Evolutionary conservation across 768 basidiomycete genomes (phyloP).

Genomic region (Rhodotorula babjevae): DNA sequence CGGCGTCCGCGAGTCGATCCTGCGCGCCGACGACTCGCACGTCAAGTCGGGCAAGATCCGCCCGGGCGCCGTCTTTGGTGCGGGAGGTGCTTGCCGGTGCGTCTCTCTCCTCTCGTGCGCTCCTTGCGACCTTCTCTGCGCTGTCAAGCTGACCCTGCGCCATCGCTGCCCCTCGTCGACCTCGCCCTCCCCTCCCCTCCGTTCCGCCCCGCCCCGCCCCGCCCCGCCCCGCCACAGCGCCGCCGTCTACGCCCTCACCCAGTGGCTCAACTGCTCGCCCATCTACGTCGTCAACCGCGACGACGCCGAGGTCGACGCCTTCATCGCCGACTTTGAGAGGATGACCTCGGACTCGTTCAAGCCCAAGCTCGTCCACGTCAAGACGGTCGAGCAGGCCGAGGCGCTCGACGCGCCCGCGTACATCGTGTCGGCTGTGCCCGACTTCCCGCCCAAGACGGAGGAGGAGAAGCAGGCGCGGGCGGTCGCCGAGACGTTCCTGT

Average conservation of each 20-base stretch:
- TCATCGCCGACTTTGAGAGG: conserved; percentile 37
- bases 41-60: conserved; percentile 30
- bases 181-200: neutral
- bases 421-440: conserved; percentile 42
- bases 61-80: conserved; percentile 39
- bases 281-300: conserved; percentile 44
- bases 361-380: conserved; percentile 39
- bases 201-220: neutral
- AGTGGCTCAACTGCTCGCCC: conserved; percentile 35
- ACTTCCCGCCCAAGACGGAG: conserved; percentile 36
- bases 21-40: conserved; percentile 30
- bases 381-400: conserved; percentile 39
- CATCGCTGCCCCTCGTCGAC: too few relatives aligned
- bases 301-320: conserved; percentile 36
- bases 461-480: conserved; percentile 41
- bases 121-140: neutral
- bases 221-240: conserved; percentile 1
- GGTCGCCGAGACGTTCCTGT: conserved; percentile 37
- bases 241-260: conserved; percentile 38
- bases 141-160: too few relatives aligned
- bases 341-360: conserved; percentile 30
- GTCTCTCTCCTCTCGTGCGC: neutral
- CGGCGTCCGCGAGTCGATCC: conserved; percentile 30
- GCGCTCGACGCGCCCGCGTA: conserved; percentile 35
- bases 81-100: conserved; percentile 40